Conservation (phyloP, 2,329 filamentous ascomycete genomes). For the Aspergillaceae sp. region DNA sequence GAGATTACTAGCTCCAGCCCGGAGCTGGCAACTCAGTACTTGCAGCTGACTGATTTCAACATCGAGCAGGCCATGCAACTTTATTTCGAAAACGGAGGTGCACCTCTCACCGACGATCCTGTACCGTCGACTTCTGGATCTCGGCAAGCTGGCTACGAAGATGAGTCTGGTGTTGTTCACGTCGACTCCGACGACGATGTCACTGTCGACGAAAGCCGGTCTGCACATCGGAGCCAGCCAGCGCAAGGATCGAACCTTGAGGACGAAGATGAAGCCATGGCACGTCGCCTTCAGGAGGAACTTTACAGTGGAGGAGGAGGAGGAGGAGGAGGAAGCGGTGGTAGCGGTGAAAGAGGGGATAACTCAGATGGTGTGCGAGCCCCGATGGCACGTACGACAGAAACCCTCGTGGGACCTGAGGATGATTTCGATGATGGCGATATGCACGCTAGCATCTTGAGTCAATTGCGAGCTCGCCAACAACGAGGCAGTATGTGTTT, state of each 20-base stretch:
- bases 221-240: conserved; percentile 24
- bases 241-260: conserved; percentile 53
- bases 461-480: conserved; percentile 51
- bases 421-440: conserved; percentile 44
- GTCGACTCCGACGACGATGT: conserved; percentile 70
- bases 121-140: conserved; percentile 21
- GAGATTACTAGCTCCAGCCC: conserved; percentile 69
- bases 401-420: conserved; percentile 75
- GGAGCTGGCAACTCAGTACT: conserved; percentile 69
- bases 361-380: conserved; percentile 64
- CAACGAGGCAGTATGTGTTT: conserved; percentile 27
- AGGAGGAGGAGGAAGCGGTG: conserved; percentile 32
- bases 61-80: conserved; percentile 79
- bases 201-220: conserved; percentile 31
- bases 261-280: conserved; percentile 91
- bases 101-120: conserved; percentile 45
- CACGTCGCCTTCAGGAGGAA: conserved; percentile 82
- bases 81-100: conserved; percentile 80
- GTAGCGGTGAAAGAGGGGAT: conserved; percentile 18
- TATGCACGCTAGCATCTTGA: conserved; percentile 54
- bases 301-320: conserved; percentile 56
- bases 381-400: conserved; percentile 82
- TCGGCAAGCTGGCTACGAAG: conserved; percentile 38
- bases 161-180: conserved; percentile 56
- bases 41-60: conserved; percentile 76